Percentiles rank a stretch among this genome's conserved stretches.
These are phyloP conservation scores for Mycena amicta DNA, from an alignment of 768 basidiomycete genomes.

Conservation along the genomic window DNA sequence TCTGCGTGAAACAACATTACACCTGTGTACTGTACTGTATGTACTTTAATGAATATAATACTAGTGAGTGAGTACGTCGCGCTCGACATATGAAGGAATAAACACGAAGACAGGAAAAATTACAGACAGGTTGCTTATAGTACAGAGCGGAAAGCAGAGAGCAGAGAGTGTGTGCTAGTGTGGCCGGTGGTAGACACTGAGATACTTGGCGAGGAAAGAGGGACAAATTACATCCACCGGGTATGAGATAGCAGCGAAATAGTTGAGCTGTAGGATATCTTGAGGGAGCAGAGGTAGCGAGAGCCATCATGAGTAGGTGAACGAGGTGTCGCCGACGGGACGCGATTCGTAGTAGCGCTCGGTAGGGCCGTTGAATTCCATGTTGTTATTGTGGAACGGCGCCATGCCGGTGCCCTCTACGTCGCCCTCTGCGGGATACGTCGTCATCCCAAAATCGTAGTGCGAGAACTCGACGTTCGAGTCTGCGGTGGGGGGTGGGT, in stretches of 20 bases:
- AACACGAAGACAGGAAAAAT: conserved; percentile 2
- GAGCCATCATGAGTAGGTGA: conserved; percentile 21
- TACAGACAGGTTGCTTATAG: conserved; percentile 13
- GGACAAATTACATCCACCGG: conserved; percentile 16
- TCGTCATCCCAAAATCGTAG: conserved; percentile 17
- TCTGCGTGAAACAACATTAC: no score
- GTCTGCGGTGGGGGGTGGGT: conserved; percentile 15
- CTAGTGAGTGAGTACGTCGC: no score
- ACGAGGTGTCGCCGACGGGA: conserved; percentile 9
- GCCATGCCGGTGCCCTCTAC: background rate
- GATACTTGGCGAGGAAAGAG: conserved; percentile 5
- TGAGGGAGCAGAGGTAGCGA: background rate
- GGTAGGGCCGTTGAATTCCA: conserved; percentile 6
- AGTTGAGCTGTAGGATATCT: conserved; percentile 20
- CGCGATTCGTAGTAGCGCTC: conserved; percentile 17
- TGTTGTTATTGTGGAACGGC: conserved; percentile 2
- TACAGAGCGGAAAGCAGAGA: background rate
- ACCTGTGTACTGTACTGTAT: conserved; percentile 16
- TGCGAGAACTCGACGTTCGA: conserved; percentile 4
- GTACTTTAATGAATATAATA: conserved; percentile 18
- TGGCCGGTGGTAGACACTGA: conserved; percentile 5
- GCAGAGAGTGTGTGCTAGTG: conserved; percentile 12
- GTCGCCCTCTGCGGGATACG: conserved; percentile 1
- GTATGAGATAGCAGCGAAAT: conserved; percentile 12
- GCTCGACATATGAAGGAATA: no score